Percentiles rank a stretch among this genome's conserved stretches.
phyloP scores from a whole-genome alignment of 495 filamentous ascomycete genomes.

The Letharia lupina region DNA sequence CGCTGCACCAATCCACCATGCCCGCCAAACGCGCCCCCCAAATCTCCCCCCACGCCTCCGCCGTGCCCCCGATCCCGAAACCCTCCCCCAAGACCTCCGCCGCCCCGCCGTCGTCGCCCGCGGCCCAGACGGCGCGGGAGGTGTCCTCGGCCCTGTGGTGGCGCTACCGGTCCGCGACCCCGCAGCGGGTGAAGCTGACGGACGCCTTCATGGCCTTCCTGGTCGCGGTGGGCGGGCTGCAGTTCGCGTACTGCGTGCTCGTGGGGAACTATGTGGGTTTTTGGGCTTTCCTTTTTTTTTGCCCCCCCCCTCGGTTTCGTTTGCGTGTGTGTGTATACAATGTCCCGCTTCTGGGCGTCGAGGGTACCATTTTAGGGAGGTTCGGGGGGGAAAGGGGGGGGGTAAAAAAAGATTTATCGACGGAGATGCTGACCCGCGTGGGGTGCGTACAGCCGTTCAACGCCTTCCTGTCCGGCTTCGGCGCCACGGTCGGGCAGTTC shows the following conservation, averaged over 20 bases:
- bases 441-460: conserved; percentile 72
- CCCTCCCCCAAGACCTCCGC: conserved; percentile 20
- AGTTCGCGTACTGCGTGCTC: conserved; percentile 89
- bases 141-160: conserved; percentile 53
- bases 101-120: conserved; percentile 32
- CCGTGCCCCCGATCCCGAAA: conserved; percentile 18
- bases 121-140: conserved; percentile 43
- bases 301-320: too few species aligned
- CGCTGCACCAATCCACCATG: conserved; percentile 31
- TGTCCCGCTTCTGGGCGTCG: too few species aligned
- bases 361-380: neutral
- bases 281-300: too few species aligned
- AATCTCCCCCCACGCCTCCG: conserved; percentile 30
- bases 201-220: conserved; percentile 91
- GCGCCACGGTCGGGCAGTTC: conserved; percentile 92
- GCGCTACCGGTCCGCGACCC: conserved; percentile 68
- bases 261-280: conserved; percentile 85
- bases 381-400: neutral
- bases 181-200: conserved; percentile 84
- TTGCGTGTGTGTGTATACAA: too few species aligned
- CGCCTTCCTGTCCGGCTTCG: conserved; percentile 92
- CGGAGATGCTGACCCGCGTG: too few species aligned
- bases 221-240: conserved; percentile 72
- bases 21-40: conserved; percentile 42
- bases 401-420: too few species aligned